Conservation (phyloP, 164 flowering plant genomes). For the Liquidambar formosana region DNA sequence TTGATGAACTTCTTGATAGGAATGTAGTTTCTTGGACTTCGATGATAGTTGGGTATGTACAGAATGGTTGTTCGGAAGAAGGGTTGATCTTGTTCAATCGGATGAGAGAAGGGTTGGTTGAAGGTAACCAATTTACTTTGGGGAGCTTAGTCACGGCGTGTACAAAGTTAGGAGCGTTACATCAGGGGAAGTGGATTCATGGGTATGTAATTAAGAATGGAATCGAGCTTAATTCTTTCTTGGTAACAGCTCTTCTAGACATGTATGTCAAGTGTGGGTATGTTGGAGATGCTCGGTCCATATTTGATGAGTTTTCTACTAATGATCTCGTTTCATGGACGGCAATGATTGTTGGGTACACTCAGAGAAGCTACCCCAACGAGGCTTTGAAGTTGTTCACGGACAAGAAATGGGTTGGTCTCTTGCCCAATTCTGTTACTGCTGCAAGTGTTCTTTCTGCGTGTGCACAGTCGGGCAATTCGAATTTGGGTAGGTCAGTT, state of each 20-base stretch:
- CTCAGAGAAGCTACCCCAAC: slow-evolving; percentile 40
- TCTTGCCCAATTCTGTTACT: slow-evolving; percentile 56
- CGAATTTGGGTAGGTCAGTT: slow-evolving; percentile 41
- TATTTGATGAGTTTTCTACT: slow-evolving; percentile 45
- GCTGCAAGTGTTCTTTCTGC: slow-evolving; percentile 64
- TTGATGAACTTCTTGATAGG: slow-evolving; percentile 45
- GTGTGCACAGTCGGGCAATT: slow-evolving; percentile 45
- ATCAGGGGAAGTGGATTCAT: slow-evolving; percentile 85
- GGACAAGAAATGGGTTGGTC: slow-evolving; percentile 36
- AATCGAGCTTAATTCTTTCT: slow-evolving; percentile 34
- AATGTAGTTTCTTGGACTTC: slow-evolving; percentile 80
- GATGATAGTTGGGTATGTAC: slow-evolving; percentile 68
- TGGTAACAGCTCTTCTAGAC: slow-evolving; percentile 52
- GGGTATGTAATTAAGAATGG: slow-evolving; percentile 62
- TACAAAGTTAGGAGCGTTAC: slow-evolving; percentile 53
- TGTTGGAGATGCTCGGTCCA: slow-evolving; percentile 51
- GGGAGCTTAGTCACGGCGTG: slow-evolving; percentile 67
- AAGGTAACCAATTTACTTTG: slow-evolving; percentile 59
- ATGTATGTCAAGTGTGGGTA: slow-evolving; percentile 68
- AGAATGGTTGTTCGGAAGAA: slow-evolving; percentile 53
- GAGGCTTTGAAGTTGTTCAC: slow-evolving; percentile 59
- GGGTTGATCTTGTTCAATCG: slow-evolving; percentile 62
- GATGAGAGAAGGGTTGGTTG: slow-evolving; percentile 52
- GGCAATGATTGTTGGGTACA: slow-evolving; percentile 80
- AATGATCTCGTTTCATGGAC: slow-evolving; percentile 76